Evolutionary conservation across 2,329 filamentous ascomycete genomes (phyloP).

Genomic region (Thielaviopsis populi): DNA sequence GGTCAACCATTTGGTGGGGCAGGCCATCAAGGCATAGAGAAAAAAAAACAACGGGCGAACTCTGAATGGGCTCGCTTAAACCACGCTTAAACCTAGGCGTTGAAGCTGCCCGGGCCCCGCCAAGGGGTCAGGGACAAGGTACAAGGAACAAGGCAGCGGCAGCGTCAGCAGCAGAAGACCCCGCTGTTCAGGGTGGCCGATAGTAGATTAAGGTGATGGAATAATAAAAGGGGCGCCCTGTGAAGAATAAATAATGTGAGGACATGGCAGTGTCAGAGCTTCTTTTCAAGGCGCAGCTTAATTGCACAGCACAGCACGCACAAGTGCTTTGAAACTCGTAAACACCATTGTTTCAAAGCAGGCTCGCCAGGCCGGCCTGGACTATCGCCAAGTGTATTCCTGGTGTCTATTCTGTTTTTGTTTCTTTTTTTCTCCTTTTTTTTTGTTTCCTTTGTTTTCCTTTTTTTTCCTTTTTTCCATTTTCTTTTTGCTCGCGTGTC

Average conservation of each 20-base stretch:
- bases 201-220: not conserved
- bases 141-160: no score
- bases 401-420: not conserved
- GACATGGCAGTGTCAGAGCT: not conserved
- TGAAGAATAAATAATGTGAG: not conserved
- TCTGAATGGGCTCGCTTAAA: not conserved
- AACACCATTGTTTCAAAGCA: constrained; percentile 5
- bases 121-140: not conserved
- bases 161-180: not conserved
- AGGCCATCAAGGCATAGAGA: not conserved
- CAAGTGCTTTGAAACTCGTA: constrained; percentile 1
- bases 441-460: no score
- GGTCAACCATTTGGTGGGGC: constrained; percentile 14
- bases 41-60: not conserved
- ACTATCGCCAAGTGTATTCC: constrained; percentile 1
- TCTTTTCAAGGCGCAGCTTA: not conserved
- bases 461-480: no score
- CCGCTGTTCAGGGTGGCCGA: not conserved
- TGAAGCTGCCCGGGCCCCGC: not conserved
- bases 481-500: not conserved
- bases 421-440: no score
- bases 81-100: not conserved
- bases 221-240: not conserved
- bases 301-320: not conserved
- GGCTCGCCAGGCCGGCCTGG: not conserved